Evolutionary conservation across 1,284 basidiomycete genomes (phyloP).

Genomic region (Lignosus rhinocerotis): DNA sequence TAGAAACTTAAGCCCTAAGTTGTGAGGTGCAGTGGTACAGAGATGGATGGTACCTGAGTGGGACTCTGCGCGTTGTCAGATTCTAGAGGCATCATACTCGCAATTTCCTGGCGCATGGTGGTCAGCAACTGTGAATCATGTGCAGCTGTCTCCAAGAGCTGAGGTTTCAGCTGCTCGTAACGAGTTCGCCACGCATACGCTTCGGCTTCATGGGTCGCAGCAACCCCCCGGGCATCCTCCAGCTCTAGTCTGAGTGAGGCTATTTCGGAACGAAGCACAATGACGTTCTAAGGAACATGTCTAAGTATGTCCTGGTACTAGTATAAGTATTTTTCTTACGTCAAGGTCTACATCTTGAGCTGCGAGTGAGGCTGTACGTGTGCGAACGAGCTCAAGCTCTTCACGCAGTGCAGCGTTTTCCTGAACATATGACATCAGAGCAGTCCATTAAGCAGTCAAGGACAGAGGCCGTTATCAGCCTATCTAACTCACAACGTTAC

Average conservation of each 20-base stretch:
- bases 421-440: not conserved
- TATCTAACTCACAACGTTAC: conserved; percentile 2
- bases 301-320: not conserved
- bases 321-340: not conserved
- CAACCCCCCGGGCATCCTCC: not conserved
- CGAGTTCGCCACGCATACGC: conserved; percentile 2
- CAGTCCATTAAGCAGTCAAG: not conserved
- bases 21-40: too few relatives aligned
- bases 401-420: not conserved
- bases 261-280: not conserved
- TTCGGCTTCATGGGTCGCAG: not conserved
- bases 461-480: not conserved
- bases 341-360: not conserved
- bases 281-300: not conserved
- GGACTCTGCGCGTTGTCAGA: not conserved
- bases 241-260: not conserved
- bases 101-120: not conserved
- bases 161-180: conserved; percentile 9
- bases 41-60: not conserved
- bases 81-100: not conserved
- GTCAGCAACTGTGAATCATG: not conserved
- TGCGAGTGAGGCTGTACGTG: not conserved
- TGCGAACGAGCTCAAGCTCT: not conserved
- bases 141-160: not conserved
- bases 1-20: not conserved